A percentile compares a stretch with the other conserved stretches of the same genome.
phyloP scores from a whole-genome alignment of 768 basidiomycete genomes.

The Kwoniella shandongensis region DNA sequence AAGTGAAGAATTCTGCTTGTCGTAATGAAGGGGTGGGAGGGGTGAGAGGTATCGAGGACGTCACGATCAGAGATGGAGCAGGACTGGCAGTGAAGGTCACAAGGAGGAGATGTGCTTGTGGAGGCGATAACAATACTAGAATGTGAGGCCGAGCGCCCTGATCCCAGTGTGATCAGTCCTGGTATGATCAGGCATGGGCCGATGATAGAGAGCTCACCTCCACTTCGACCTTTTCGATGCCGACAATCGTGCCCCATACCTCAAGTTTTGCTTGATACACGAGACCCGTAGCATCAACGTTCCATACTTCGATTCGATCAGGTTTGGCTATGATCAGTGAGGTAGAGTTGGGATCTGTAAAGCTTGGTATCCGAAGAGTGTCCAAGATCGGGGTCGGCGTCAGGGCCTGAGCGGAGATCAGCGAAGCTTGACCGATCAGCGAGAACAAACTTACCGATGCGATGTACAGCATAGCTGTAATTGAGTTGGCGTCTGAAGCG shows the following conservation, averaged over 20 bases:
- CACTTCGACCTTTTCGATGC: conserved; percentile 39
- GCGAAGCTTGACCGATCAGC: not conserved
- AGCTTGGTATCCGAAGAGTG: conserved; percentile 24
- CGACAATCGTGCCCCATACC: conserved; percentile 49
- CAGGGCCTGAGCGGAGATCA: conserved; percentile 35
- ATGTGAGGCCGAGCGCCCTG: conserved; percentile 43
- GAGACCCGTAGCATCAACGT: conserved; percentile 33
- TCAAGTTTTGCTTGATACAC: conserved; percentile 31
- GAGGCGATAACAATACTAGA: conserved; percentile 45
- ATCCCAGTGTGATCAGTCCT: too few species aligned
- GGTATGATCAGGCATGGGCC: not conserved
- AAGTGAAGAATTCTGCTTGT: conserved; percentile 48
- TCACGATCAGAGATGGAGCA: conserved; percentile 23
- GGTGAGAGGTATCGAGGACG: conserved; percentile 32
- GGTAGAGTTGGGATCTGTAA: conserved; percentile 23
- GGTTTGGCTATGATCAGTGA: conserved; percentile 49
- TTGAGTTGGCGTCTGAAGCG: too few species aligned
- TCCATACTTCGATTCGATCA: conserved; percentile 47
- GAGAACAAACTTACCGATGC: conserved; percentile 41
- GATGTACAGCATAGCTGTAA: conserved; percentile 37
- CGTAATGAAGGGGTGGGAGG: conserved; percentile 43
- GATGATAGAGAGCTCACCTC: conserved; percentile 25
- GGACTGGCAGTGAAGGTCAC: conserved; percentile 26
- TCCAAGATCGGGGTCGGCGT: conserved; percentile 48
- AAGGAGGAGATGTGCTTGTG: conserved; percentile 46